A percentile compares a stretch with the other conserved stretches of the same genome.
Evolutionary conservation across 2,329 filamentous ascomycete genomes (phyloP).

Genomic region (Trematosphaeria pertusa): DNA sequence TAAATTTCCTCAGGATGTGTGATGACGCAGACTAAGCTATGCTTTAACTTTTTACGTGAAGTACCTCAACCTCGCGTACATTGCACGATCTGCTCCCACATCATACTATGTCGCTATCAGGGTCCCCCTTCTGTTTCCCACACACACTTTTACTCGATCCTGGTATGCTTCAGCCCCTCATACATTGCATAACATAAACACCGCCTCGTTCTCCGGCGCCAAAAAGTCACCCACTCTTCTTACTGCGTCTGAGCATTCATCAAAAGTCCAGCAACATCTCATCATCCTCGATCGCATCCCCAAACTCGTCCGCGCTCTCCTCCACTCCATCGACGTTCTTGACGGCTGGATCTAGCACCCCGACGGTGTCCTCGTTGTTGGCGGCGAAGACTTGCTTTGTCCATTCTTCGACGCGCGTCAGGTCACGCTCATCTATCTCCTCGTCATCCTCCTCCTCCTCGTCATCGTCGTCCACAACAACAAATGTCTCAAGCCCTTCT

Average conservation of each 20-base stretch:
- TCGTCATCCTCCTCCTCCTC: not conserved
- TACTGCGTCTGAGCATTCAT: no score
- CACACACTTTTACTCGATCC: no score
- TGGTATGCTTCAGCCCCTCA: no score
- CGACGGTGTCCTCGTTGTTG: not conserved
- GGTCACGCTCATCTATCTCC: not conserved
- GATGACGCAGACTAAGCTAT: no score
- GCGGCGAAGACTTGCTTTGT: not conserved
- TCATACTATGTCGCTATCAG: not conserved
- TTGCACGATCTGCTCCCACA: not conserved
- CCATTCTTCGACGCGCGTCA: not conserved
- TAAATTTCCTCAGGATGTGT: no score
- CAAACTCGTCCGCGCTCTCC: conserved; percentile 5
- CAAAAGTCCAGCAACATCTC: conserved; percentile 37
- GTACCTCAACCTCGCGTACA: not conserved
- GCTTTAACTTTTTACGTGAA: not conserved
- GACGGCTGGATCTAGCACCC: not conserved
- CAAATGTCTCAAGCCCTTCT: no score
- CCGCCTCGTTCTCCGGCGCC: no score
- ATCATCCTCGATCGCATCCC: conserved; percentile 23
- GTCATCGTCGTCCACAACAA: no score
- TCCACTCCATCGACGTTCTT: not conserved
- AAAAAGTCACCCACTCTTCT: no score
- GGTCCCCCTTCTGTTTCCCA: not conserved
- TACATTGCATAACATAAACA: no score